Evolutionary conservation across 2,329 filamentous ascomycete genomes (phyloP).

Genomic region (Paecilomyces variotii): DNA sequence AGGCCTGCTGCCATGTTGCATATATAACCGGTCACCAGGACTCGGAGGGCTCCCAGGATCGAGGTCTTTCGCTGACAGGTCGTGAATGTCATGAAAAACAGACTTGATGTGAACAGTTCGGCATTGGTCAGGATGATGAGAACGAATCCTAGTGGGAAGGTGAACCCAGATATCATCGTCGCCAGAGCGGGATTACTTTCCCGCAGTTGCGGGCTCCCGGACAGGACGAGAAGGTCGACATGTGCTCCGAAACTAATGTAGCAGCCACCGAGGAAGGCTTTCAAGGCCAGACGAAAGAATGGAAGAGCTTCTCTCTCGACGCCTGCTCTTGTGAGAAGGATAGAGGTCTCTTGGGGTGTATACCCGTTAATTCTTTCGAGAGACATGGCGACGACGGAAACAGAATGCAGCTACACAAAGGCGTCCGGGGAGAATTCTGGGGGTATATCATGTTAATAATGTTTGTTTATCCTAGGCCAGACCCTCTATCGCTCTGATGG

Average conservation of each 20-base stretch:
- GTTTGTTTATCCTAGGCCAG: background rate
- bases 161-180: background rate
- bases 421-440: background rate
- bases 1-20: background rate
- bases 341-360: background rate
- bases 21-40: background rate
- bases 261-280: conserved; percentile 3
- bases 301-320: conserved; percentile 1
- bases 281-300: background rate
- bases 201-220: background rate
- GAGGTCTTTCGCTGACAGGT: background rate
- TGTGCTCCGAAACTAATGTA: conserved; percentile 2
- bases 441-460: background rate
- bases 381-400: background rate
- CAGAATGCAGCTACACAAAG: background rate
- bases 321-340: conserved; percentile 1
- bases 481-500: background rate
- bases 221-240: conserved; percentile 2
- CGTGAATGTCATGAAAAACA: conserved; percentile 1
- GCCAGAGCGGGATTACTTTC: conserved; percentile 1
- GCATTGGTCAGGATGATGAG: background rate
- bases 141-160: background rate
- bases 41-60: background rate
- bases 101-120: background rate
- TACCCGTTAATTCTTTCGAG: background rate